Evolutionary conservation across 2,329 filamentous ascomycete species (phyloP), one percentile per base, ranked within the genome.

Genomic region (Microsporum audouinii): DNA sequence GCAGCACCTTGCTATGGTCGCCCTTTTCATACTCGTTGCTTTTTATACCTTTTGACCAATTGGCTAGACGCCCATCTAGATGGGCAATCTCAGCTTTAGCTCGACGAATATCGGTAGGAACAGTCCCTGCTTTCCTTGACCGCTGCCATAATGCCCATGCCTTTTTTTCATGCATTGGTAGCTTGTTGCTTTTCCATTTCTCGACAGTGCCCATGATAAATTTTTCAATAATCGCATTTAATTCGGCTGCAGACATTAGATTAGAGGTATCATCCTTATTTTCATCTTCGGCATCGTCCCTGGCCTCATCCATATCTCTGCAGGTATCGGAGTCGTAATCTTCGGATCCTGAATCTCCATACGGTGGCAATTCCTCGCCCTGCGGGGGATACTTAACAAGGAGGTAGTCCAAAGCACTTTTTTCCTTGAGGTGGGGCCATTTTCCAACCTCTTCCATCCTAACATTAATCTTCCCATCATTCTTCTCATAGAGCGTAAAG

Each of bases 131-230:
- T 73, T 47, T 72, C 58, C 78, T 82, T 34, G 82, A 82, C 43
- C 78, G 72, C 29, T 71, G 69, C 89, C 89, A 95, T 1, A 87
- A 65, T 2, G 69, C 72, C 68, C 82, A 80, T 0, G 87, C 87
- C 61, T 79, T 84, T 3, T 70, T 71, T 61, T 83, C 74, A 12
- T 82, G 75, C 59, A 77, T 81, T 0, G 83, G 81, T 5, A 83
- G 76, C 64, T 84, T 84, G 0, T 73, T 76, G n/a, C 76, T 70
- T n/a, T 73, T 72, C 88, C 88, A 92, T 3, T 72, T 70, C 2
- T 73, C 68, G 57, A 78, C 77, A 62, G 83, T 78, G 0, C 76
- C 71, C 5, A 75, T 68, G 8, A 88, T 79, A 31, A 76, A 79
- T 17, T 80, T 71, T 33, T 84, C 74, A 38, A 92, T 77, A 10